Evolutionary conservation across 1,284 basidiomycete genomes (phyloP).

Genomic region (Ganoderma multipileum): DNA sequence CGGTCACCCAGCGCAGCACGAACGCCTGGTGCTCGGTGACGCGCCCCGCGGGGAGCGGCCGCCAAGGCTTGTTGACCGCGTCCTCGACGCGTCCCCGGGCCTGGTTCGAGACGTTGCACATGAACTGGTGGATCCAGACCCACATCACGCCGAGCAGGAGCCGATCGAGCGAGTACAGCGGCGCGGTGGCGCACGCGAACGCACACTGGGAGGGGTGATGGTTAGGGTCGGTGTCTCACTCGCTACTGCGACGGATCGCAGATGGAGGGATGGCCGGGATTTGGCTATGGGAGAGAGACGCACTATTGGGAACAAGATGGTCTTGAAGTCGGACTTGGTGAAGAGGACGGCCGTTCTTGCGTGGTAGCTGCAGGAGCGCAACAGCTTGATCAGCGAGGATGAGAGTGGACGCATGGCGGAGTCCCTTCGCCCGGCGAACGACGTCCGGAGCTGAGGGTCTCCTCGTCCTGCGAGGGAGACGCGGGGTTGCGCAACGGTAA

Average conservation of each 20-base stretch:
- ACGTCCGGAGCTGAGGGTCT: not conserved
- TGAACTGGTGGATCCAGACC: slow-evolving; percentile 45
- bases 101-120: slow-evolving; percentile 46
- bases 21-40: slow-evolving; percentile 35
- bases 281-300: slow-evolving; percentile 6
- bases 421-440: not conserved
- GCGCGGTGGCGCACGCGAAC: slow-evolving; percentile 35
- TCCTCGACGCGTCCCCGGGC: slow-evolving; percentile 40
- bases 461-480: not conserved
- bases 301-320: slow-evolving; percentile 38
- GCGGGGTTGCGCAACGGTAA: not conserved
- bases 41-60: slow-evolving; percentile 43
- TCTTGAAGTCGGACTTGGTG: slow-evolving; percentile 38
- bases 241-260: slow-evolving; percentile 9
- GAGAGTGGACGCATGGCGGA: not conserved
- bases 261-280: not conserved
- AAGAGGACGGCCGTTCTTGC: slow-evolving; percentile 34
- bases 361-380: slow-evolving; percentile 11
- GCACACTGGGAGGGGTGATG: slow-evolving; percentile 25
- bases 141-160: slow-evolving; percentile 31
- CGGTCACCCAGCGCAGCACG: slow-evolving; percentile 38
- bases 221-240: not conserved
- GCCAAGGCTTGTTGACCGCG: slow-evolving; percentile 42
- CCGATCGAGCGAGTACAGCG: slow-evolving; percentile 26
- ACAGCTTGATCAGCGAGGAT: not conserved